phyloP scores from a whole-genome alignment of 768 basidiomycete species.

The Podaxis pistillaris region DNA sequence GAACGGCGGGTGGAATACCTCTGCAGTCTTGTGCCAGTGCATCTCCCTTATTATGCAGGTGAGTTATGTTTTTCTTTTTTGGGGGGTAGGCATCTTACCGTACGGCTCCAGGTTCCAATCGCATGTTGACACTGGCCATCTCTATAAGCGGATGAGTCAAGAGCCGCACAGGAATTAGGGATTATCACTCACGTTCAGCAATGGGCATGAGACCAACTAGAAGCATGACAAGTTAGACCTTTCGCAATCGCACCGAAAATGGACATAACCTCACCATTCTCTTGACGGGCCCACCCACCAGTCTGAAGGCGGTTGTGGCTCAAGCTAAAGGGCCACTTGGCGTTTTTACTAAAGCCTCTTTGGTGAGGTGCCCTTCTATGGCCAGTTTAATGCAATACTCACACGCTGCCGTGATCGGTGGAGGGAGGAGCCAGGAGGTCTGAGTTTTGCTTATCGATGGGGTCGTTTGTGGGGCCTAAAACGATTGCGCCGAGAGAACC shows the following conservation, averaged over 20 bases:
- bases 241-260: neutral
- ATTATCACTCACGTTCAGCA: slow-evolving; percentile 35
- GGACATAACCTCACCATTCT: slow-evolving; percentile 38
- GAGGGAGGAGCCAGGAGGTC: slow-evolving; percentile 44
- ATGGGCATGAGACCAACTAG: slow-evolving; percentile 48
- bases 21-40: slow-evolving; percentile 53
- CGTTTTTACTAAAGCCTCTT: slow-evolving; percentile 34
- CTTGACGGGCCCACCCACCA: slow-evolving; percentile 60
- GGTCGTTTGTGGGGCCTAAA: slow-evolving; percentile 39
- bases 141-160: slow-evolving; percentile 9
- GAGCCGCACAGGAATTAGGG: neutral
- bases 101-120: slow-evolving; percentile 47
- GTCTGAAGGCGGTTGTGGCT: slow-evolving; percentile 56
- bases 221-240: slow-evolving; percentile 2
- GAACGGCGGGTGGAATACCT: slow-evolving; percentile 25
- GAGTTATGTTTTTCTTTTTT: neutral
- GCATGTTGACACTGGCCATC: slow-evolving; percentile 53
- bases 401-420: slow-evolving; percentile 44
- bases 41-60: slow-evolving; percentile 37
- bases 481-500: slow-evolving; percentile 39
- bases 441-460: slow-evolving; percentile 42
- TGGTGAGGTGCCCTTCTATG: neutral
- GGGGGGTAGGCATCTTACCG: slow-evolving; percentile 28
- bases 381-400: slow-evolving; percentile 17
- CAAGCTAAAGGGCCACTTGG: slow-evolving; percentile 57